Evolutionary conservation across 192 early-diverging fungal genomes (phyloP).

Genomic region (Chytriomyces hyalinus): DNA sequence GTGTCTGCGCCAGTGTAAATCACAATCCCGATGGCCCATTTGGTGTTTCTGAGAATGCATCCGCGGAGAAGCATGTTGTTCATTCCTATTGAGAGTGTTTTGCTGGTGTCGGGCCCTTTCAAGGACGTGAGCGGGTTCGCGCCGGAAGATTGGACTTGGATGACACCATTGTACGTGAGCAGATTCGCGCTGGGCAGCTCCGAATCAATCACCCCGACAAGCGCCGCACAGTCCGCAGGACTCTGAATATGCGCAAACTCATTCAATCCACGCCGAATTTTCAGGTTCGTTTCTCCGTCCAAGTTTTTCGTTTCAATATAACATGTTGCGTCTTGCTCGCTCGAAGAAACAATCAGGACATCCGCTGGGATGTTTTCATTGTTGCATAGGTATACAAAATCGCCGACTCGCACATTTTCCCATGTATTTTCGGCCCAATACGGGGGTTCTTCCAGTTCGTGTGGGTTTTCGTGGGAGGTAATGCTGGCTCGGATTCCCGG

Average conservation of each 20-base stretch:
- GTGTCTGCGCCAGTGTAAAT: conserved; percentile 93
- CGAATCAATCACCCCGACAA: conserved; percentile 47
- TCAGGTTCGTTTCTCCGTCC: conserved; percentile 98
- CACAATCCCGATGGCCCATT: conserved; percentile 84
- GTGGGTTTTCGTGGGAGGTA: background rate
- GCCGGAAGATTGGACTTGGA: conserved; percentile 18
- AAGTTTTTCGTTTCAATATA: conserved; percentile 95
- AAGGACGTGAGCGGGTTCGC: background rate
- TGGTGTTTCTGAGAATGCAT: conserved; percentile 90
- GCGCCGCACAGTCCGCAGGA: conserved; percentile 69
- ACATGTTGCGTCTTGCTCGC: conserved; percentile 75
- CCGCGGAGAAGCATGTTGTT: conserved; percentile 80
- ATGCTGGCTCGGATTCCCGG: background rate
- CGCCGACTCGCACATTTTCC: conserved; percentile 73
- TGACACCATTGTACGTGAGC: conserved; percentile 53
- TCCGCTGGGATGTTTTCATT: conserved; percentile 87
- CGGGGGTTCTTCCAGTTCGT: conserved; percentile 19
- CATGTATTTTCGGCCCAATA: conserved; percentile 49
- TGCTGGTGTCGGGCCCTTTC: conserved; percentile 9
- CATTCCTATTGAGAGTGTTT: conserved; percentile 68
- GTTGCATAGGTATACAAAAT: conserved; percentile 83
- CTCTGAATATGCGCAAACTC: conserved; percentile 72
- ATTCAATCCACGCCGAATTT: conserved; percentile 72
- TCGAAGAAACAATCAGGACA: conserved; percentile 78
- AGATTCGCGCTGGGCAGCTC: conserved; percentile 57